These are phyloP conservation scores for Fusarium marasasianum DNA, from an alignment of 2,329 filamentous ascomycete genomes.

Conservation along the genomic window DNA sequence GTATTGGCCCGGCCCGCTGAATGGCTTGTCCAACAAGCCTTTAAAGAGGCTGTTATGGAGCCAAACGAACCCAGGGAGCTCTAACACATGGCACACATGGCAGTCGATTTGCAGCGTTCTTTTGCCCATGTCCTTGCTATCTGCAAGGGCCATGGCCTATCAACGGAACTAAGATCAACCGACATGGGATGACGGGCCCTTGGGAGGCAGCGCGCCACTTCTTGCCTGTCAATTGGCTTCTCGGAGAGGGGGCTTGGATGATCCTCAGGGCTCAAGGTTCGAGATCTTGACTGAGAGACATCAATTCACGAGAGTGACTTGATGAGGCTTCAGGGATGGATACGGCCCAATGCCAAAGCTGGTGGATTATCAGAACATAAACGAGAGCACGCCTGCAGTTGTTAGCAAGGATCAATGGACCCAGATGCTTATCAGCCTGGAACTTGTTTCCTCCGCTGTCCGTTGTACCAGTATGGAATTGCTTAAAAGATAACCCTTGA, in stretches of 20 bases:
- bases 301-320: background rate
- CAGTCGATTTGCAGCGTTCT: constrained; percentile 29
- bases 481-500: constrained; percentile 6
- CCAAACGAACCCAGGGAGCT: constrained; percentile 26
- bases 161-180: constrained; percentile 30
- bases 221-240: constrained; percentile 30
- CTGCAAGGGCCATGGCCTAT: constrained; percentile 45
- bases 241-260: constrained; percentile 28
- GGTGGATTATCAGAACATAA: background rate
- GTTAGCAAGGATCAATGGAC: constrained; percentile 7
- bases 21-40: constrained; percentile 18
- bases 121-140: constrained; percentile 37
- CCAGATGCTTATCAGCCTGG: constrained; percentile 12
- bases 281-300: constrained; percentile 20
- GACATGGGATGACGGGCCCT: constrained; percentile 31
- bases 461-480: constrained; percentile 1
- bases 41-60: constrained; percentile 24
- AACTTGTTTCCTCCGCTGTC: constrained; percentile 25
- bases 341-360: background rate
- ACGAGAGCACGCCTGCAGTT: background rate
- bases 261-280: constrained; percentile 21
- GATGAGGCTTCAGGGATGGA: background rate
- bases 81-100: constrained; percentile 33
- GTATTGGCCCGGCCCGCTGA: constrained; percentile 32
- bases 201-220: constrained; percentile 34